phyloP scores from a whole-genome alignment of 1,139 yeast species.

The Sugiyamaella neomexicana region DNA sequence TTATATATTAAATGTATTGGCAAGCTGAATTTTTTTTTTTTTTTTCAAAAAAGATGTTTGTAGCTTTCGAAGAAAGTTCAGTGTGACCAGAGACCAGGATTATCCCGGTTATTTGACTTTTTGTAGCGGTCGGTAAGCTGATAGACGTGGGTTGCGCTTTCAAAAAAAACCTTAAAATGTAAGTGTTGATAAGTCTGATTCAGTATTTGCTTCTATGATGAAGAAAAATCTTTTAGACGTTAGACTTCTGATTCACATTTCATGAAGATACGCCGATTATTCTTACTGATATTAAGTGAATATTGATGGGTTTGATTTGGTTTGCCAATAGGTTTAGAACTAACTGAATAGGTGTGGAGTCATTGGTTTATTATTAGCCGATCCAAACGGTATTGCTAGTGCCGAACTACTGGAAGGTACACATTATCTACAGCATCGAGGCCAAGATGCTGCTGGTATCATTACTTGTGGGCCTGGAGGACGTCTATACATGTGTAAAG shows the following conservation, averaged over 20 bases:
- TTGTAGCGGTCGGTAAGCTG: no score
- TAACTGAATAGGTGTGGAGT: constrained; percentile 78
- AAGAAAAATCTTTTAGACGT: constrained; percentile 44
- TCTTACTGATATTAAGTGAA: constrained; percentile 31
- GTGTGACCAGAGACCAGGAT: neutral
- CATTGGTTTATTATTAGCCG: constrained; percentile 81
- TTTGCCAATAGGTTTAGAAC: no score
- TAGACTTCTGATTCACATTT: constrained; percentile 50
- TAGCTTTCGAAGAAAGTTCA: constrained; percentile 1
- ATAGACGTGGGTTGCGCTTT: no score
- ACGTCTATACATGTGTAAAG: constrained; percentile 93
- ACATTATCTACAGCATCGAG: constrained; percentile 92
- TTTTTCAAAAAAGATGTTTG: neutral
- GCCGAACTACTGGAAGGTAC: constrained; percentile 92
- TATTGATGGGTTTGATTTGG: no score
- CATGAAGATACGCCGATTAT: constrained; percentile 43
- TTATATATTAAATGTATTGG: neutral
- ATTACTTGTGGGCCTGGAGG: constrained; percentile 95
- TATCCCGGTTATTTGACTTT: neutral
- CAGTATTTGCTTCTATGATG: constrained; percentile 21
- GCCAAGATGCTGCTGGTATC: constrained; percentile 99
- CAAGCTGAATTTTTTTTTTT: neutral
- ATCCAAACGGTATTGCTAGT: constrained; percentile 71
- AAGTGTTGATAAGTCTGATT: neutral
- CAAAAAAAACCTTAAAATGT: constrained; percentile 12